Conservation (phyloP, 2,329 filamentous ascomycete genomes). For the Pseudogymnoascus sp. region DNA sequence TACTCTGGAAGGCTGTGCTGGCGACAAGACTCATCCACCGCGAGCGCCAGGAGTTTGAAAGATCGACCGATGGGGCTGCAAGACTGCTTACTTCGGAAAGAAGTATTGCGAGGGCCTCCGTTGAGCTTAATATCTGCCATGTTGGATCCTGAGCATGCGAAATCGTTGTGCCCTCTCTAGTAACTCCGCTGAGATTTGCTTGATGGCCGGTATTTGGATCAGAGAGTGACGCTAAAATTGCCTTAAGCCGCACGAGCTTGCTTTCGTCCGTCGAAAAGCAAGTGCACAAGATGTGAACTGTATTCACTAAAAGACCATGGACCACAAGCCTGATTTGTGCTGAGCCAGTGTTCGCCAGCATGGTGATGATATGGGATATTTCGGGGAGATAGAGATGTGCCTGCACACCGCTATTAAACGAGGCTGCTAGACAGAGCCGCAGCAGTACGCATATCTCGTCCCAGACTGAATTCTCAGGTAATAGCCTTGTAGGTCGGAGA, state of each 20-base stretch:
- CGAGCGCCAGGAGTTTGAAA: constrained; percentile 61
- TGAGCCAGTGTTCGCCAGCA: constrained; percentile 58
- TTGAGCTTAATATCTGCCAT: constrained; percentile 37
- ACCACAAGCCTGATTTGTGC: constrained; percentile 50
- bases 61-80: constrained; percentile 55
- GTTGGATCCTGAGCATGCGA: constrained; percentile 31
- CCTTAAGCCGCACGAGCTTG: constrained; percentile 36
- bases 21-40: constrained; percentile 67
- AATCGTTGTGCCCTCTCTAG: constrained; percentile 44
- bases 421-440: constrained; percentile 57
- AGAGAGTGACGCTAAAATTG: constrained; percentile 49
- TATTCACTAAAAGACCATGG: constrained; percentile 57
- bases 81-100: constrained; percentile 56
- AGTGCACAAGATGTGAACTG: constrained; percentile 59
- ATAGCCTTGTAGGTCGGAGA: constrained; percentile 53
- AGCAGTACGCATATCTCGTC: constrained; percentile 60
- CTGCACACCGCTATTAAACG: constrained; percentile 60
- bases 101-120: constrained; percentile 52
- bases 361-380: constrained; percentile 62
- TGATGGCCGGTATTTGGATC: constrained; percentile 53
- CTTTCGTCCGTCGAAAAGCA: constrained; percentile 55
- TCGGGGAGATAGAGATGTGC: constrained; percentile 61
- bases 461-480: constrained; percentile 62
- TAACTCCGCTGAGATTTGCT: constrained; percentile 34
- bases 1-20: constrained; percentile 65